A percentile compares a stretch with the other conserved stretches of the same genome.
Conservation (phyloP, 1,139 yeast species). For the Blastobotrys raffinosifermentans region DNA sequence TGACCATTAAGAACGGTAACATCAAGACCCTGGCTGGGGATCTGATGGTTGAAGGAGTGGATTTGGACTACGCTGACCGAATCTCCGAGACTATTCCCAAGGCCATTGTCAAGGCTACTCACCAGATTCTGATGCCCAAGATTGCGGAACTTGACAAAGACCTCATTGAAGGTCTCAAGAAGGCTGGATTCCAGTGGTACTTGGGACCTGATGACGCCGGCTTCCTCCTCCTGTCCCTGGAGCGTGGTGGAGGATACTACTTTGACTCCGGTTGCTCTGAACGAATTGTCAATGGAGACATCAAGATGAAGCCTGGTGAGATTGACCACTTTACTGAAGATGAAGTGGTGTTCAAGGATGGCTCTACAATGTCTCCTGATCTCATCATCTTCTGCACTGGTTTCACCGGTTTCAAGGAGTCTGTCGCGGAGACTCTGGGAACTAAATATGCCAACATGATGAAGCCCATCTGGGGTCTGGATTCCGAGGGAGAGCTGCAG, state of each 20-base stretch:
- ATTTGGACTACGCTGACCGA: constrained; percentile 36
- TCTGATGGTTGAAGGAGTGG: constrained; percentile 30
- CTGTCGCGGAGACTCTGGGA: constrained; percentile 31
- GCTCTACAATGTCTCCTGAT: constrained; percentile 34
- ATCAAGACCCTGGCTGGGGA: constrained; percentile 19
- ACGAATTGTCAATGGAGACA: constrained; percentile 36
- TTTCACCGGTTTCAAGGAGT: constrained; percentile 39
- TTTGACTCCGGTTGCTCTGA: constrained; percentile 42
- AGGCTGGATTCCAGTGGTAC: constrained; percentile 38
- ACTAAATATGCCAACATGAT: constrained; percentile 9
- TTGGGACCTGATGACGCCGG: constrained; percentile 43
- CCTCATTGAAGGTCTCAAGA: constrained; percentile 30
- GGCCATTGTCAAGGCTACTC: constrained; percentile 26
- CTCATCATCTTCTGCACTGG: constrained; percentile 44
- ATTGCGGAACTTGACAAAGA: constrained; percentile 33
- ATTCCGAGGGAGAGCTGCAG: constrained; percentile 19
- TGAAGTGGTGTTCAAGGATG: constrained; percentile 39
- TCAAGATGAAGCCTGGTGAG: constrained; percentile 35
- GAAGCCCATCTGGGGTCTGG: constrained; percentile 21
- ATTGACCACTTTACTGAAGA: constrained; percentile 34
- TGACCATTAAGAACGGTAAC: constrained; percentile 35
- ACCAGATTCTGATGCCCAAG: constrained; percentile 32
- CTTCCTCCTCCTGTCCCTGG: constrained; percentile 36
- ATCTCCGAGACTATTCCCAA: constrained; percentile 34
- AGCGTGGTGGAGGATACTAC: constrained; percentile 44